Conservation (phyloP, 176 grass and related monocot species). For the Triticum urartu region DNA sequence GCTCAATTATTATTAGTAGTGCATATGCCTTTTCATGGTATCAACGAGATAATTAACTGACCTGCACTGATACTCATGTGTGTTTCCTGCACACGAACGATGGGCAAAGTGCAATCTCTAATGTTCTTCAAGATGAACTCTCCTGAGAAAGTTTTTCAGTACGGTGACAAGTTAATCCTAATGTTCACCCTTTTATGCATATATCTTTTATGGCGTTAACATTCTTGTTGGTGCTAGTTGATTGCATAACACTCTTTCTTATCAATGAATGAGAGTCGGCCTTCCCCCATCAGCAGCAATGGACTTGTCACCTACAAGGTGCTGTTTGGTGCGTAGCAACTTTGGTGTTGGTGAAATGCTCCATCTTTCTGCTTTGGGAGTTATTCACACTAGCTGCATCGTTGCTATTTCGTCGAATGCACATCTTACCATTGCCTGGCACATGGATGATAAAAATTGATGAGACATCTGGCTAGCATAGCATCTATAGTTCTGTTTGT, state of each 20-base stretch:
- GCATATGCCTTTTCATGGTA: neutral
- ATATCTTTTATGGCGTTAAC: conserved; percentile 29
- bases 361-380: conserved; percentile 38
- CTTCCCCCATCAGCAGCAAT: conserved; percentile 33
- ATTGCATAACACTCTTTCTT: conserved; percentile 22
- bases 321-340: conserved; percentile 42
- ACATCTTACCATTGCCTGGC: neutral
- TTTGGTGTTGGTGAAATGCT: conserved; percentile 37
- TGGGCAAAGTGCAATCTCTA: conserved; percentile 20
- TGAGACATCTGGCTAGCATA: neutral
- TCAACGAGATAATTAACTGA: neutral
- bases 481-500: neutral
- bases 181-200: conserved; percentile 2
- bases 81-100: conserved; percentile 19
- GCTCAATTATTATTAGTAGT: neutral
- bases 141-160: conserved; percentile 6
- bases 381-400: conserved; percentile 10
- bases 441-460: neutral
- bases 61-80: neutral
- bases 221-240: conserved; percentile 40
- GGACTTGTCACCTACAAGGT: conserved; percentile 33
- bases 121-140: conserved; percentile 5
- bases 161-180: conserved; percentile 19
- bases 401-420: conserved; percentile 4
- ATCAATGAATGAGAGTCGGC: conserved; percentile 36